Percentiles rank a stretch among this genome's conserved stretches.
Conservation (phyloP, 495 filamentous ascomycete genomes). For the Aspergillus cristatus region DNA sequence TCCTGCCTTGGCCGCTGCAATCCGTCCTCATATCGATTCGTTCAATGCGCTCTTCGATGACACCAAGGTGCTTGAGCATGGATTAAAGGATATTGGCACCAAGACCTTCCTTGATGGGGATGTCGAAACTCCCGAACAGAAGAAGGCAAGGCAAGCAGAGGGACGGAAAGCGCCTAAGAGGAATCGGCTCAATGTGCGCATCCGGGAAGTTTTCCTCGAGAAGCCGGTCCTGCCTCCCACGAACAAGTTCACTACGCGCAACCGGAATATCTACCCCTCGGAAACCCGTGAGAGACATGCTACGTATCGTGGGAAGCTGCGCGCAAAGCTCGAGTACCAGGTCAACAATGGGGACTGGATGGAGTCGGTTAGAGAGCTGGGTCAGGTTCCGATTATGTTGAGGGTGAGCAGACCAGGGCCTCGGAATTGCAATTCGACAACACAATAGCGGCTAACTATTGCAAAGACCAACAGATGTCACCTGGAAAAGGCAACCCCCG, state of each 20-base stretch:
- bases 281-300: constrained; percentile 92
- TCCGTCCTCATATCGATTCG: constrained; percentile 84
- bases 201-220: constrained; percentile 68
- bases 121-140: constrained; percentile 31
- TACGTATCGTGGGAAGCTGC: constrained; percentile 81
- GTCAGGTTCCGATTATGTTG: constrained; percentile 87
- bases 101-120: constrained; percentile 80
- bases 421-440: no score
- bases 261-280: constrained; percentile 78
- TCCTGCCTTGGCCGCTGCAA: constrained; percentile 70
- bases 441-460: no score
- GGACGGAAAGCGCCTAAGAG: constrained; percentile 43
- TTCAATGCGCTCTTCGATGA: constrained; percentile 87
- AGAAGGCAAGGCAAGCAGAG: constrained; percentile 28
- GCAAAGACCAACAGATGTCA: constrained; percentile 90
- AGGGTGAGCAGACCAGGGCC: constrained; percentile 41
- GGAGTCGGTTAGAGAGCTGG: constrained; percentile 72
- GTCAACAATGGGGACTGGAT: constrained; percentile 80
- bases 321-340: constrained; percentile 67
- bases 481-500: constrained; percentile 72
- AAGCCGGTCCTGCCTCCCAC: constrained; percentile 61
- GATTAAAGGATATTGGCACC: constrained; percentile 78
- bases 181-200: constrained; percentile 64
- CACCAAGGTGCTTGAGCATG: constrained; percentile 61
- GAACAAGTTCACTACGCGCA: constrained; percentile 69